phyloP scores from a whole-genome alignment of 2,329 filamentous ascomycete genomes.

The Colletotrichum sp. region DNA sequence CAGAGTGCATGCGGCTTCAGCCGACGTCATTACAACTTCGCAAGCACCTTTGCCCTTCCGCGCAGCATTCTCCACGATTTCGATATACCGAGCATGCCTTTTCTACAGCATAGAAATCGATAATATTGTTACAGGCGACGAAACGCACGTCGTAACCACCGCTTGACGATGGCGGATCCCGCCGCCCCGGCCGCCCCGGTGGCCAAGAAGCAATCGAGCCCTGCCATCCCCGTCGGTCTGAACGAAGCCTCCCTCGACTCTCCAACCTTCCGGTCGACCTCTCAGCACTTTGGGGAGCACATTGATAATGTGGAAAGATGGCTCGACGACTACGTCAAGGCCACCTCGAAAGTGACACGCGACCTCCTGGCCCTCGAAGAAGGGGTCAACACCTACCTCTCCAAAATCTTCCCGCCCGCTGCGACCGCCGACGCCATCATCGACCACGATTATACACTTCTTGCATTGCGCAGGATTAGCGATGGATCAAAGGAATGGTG shows the following conservation, averaged over 20 bases:
- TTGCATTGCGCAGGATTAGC: constrained; percentile 83
- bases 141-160: background rate
- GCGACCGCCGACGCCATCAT: constrained; percentile 82
- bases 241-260: constrained; percentile 97
- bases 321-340: constrained; percentile 70
- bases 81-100: constrained; percentile 9
- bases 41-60: background rate
- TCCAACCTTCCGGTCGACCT: constrained; percentile 89
- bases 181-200: constrained; percentile 3
- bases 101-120: background rate
- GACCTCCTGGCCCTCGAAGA: constrained; percentile 78
- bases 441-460: constrained; percentile 92
- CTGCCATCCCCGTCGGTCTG: constrained; percentile 76
- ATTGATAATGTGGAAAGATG: constrained; percentile 90
- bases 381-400: constrained; percentile 77
- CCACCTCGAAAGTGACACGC: constrained; percentile 60
- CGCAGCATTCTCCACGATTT: background rate
- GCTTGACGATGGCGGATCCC: constrained; percentile 17
- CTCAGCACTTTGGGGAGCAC: constrained; percentile 88
- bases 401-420: constrained; percentile 75
- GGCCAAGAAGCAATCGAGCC: constrained; percentile 30
- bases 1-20: constrained; percentile 3
- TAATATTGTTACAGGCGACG: constrained; percentile 1
- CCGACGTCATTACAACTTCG: constrained; percentile 19
- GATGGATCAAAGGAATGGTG: constrained; percentile 91